Base-by-base conservation (phyloP, 2,329 filamentous ascomycete species). In the Penicillium sumatraense region DNA sequence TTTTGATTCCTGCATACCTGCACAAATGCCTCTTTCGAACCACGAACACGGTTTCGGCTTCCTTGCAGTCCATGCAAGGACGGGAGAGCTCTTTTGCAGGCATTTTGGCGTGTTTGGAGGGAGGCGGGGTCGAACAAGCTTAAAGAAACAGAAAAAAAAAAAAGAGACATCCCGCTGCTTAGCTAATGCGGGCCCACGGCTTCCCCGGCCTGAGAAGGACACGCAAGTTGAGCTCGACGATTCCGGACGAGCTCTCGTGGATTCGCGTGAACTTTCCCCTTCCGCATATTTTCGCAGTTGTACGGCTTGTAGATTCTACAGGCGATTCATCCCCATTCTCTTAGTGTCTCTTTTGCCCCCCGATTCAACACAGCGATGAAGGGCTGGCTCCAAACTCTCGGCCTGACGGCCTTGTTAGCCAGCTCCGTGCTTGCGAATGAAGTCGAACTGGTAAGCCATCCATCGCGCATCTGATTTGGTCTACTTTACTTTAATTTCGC, bases 11-110 rank as follows among this genome's bases (percentile, higher is more conserved):
- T 41, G 61, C 79, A 63, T 70, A 86, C 82, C 77, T 77, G 80
- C 87, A 89, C 14, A 88, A 78, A 24, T 79, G 79, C 63, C 87
- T 83, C 16, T 76, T 76, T 55, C 87, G 83, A 54, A 87, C 81
- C 11, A 80, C 78, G 46, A 87, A 75, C 7, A 77, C 74, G 5
- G 82, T 76, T 24, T 80, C 74, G 24, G 73, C 72, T 38, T 78
- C 72, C 42, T 79, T 80, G 70, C 86, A 89, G 60, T 86, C 81
- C 61, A 79, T 75, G 67, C 86, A 89, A 48, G 75, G 70, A 41
- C 67, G 55, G 7, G 48, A 44, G 8, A 72, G 41, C 50, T 74
- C 65, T 52, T 70, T 72, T 26, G 59, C 64, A 5, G 72, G 71
- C 71, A 75, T 75, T 33, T 33, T 56, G 40, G 42, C n/a, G 46